Evolutionary conservation across 73 alveolate genomes (phyloP), one percentile per base, ranked within the genome.

Genomic region (Uronychia setigera): DNA sequence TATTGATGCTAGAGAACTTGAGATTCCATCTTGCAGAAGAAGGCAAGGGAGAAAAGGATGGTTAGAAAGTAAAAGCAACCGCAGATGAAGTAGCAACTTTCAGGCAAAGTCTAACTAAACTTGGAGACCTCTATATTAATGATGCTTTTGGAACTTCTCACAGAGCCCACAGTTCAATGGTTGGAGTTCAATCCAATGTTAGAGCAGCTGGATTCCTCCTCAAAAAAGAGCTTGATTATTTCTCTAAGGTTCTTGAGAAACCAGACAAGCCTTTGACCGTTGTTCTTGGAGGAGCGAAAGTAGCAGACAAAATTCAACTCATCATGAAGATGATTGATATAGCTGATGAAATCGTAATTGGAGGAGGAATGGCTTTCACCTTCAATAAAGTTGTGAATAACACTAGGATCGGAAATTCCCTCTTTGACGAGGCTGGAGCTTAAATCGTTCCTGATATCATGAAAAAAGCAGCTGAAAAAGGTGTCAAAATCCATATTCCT

Each of bases 91-190:
- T 91, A 29, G 90, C 80, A 59, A 92, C 88, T 35, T 95, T 96
- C 90, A 86, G 99, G 79, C 91, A 91, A 19, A 58, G 89, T 29
- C 92, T 95, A 74, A 94, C 96, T 29, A 29, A 88, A 28, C 93
- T 96, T 31, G 99, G 98, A 60, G 99, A 97, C 60, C 59, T 97
- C 58, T 96, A 85, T 83, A 97, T 95, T 59, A 96, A 96, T 74
- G 99, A 97, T 75, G 99, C 99, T 46, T 97, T 97, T 79, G 99
- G 99, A 29, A 97, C 99, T 27, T 98, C 98, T 35, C 99, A 97
- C 83, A 92, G 99, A 86, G 99, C 98, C 29, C 99, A 97, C 92
- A 86, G 97, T 67, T 96, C 99, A 46, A 97, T 96, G 99, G 99
- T 94, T 31, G 99, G 99, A 59, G 91, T 89, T 27, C 59, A 79